A percentile compares a stretch with the other conserved stretches of the same genome.
Evolutionary conservation across 2,329 filamentous ascomycete species (phyloP).

Genomic region (Botrytis porri): DNA sequence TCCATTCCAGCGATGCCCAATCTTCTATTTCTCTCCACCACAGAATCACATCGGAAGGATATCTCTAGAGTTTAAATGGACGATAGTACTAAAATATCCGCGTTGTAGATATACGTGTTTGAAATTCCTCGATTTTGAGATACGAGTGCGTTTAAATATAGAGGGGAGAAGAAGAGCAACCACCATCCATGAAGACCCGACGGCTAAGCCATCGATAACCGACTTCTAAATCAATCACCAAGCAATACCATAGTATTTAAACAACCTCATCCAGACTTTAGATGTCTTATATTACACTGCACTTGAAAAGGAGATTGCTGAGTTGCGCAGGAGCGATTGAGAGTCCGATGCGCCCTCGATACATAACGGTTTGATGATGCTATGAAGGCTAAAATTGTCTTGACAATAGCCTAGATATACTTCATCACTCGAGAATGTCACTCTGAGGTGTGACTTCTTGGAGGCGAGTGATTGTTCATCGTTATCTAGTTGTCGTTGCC

Average conservation of each 20-base stretch:
- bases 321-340: neutral
- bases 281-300: neutral
- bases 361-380: too few species aligned
- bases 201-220: neutral
- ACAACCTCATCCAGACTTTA: neutral
- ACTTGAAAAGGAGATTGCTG: neutral
- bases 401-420: too few species aligned
- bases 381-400: too few species aligned
- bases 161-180: neutral
- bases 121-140: neutral
- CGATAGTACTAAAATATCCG: neutral
- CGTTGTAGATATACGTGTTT: neutral
- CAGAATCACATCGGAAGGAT: accelerated
- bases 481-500: neutral
- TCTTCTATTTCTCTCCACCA: neutral
- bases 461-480: too few species aligned
- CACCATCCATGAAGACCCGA: neutral
- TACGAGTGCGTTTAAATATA: neutral
- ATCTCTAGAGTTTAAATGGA: accelerated
- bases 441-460: too few species aligned
- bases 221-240: neutral
- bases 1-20: accelerated
- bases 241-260: neutral
- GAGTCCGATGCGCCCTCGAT: neutral
- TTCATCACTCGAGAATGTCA: too few species aligned